These are phyloP conservation scores for Aureobasidium sp. DNA, from an alignment of 2,329 filamentous ascomycete genomes.

Conservation along the genomic window DNA sequence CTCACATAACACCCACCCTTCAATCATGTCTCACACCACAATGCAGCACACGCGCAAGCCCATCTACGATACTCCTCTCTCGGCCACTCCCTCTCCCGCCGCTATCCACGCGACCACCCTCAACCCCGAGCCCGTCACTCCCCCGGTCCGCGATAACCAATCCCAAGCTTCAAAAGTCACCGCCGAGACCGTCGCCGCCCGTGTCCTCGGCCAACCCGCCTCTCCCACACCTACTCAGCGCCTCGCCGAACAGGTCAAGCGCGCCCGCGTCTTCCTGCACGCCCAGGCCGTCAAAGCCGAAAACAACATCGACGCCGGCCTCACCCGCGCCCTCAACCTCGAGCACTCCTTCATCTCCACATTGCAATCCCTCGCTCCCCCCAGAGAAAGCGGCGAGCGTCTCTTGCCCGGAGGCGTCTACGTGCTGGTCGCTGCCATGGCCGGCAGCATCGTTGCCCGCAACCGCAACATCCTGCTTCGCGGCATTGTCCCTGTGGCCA, in stretches of 20 bases:
- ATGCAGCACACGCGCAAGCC: constrained; percentile 44
- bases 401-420: constrained; percentile 87
- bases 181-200: constrained; percentile 19
- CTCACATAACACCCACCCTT: not conserved
- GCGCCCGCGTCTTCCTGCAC: constrained; percentile 74
- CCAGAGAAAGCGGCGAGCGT: constrained; percentile 77
- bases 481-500: constrained; percentile 65
- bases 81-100: constrained; percentile 30
- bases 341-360: constrained; percentile 89
- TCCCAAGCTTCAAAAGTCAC: constrained; percentile 27
- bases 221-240: constrained; percentile 79
- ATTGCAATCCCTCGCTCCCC: constrained; percentile 77
- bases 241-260: constrained; percentile 74
- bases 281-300: constrained; percentile 66
- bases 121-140: constrained; percentile 36
- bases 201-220: constrained; percentile 26
- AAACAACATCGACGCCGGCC: constrained; percentile 72
- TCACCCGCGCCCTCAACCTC: constrained; percentile 74
- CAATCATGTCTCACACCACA: constrained; percentile 16
- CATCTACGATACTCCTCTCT: constrained; percentile 70
- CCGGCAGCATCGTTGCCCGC: constrained; percentile 81
- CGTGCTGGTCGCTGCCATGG: constrained; percentile 90
- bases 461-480: constrained; percentile 82
- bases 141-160: constrained; percentile 38
- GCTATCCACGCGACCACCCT: constrained; percentile 28